Evolutionary conservation across 768 basidiomycete species (phyloP), one percentile per base, ranked within the genome.

Genomic region (Roridomyces roridus): DNA sequence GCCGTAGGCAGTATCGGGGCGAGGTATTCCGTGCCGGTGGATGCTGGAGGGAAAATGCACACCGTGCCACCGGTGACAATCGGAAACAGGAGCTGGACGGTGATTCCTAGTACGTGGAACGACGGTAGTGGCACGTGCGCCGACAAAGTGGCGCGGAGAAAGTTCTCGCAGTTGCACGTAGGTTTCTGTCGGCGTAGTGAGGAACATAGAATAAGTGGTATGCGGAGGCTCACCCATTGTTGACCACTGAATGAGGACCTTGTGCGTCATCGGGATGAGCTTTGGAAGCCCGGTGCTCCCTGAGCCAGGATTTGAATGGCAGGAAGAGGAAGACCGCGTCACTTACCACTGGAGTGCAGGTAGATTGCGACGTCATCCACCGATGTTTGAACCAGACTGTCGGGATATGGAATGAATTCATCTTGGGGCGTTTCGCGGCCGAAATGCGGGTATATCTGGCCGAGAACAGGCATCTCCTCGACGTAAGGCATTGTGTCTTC

Each of bases 361-460:
- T 79, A 82, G 6, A 74, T 25, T 21, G 72, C 47, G 20, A 72
- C 50, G 36, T 72, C 62, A 43, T 66, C 52, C 21, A 72, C 35
- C 41, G 63, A 18, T 42, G 55, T 57, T 7, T 53, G 51, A 2
- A 41, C 34, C 1, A 36, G 31, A 3, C 63, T 56, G 26, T 35
- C 47, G 5, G 70, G 71, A 29, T 75, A 77, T 4, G 68, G 62
- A 10, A 59, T 41, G 48, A 76, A 75, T 6, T 66, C 52, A 35
- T 76, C 67, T 12, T 67, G 54, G 8, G 45, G 17, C 0, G 55
- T 67, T 52, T 80, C 77, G n/a, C 51, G 25, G 1, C 77, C 79
- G 9, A 81, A 70, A 24, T 73, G 69, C 1, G 81, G 81, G 41
- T 74, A 83, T 0, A 80, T 59, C 14, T 69, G 48, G 0, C 51